Conservation (phyloP, 345 rosid species). For the Salix arbutifolia region DNA sequence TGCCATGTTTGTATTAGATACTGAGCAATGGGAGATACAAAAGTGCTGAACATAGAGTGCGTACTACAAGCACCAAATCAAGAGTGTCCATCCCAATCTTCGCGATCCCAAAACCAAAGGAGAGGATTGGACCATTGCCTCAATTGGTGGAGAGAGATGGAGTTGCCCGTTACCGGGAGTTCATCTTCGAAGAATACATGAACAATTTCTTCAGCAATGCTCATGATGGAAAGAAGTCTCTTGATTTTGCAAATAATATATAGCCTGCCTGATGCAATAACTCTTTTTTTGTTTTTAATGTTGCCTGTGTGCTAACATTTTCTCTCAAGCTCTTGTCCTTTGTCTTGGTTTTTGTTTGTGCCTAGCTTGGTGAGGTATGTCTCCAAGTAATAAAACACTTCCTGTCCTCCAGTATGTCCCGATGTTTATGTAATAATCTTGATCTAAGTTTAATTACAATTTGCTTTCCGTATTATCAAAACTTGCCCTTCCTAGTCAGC, state of each 20-base stretch:
- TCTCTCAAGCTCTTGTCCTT: neutral
- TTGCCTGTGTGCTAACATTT: neutral
- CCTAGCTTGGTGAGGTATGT: neutral
- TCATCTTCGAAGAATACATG: conserved; percentile 46
- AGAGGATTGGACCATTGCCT: conserved; percentile 44
- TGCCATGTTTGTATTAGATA: conserved; percentile 27
- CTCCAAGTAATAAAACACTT: neutral
- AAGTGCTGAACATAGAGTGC: conserved; percentile 57
- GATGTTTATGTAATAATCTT: too few species aligned
- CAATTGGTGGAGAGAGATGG: conserved; percentile 43
- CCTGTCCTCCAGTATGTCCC: too few species aligned
- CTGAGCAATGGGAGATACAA: conserved; percentile 54
- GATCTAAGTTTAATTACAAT: too few species aligned
- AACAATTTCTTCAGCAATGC: conserved; percentile 47
- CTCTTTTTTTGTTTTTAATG: too few species aligned
- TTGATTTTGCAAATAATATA: conserved; percentile 29
- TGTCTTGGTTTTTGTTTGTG: neutral
- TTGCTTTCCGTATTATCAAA: too few species aligned
- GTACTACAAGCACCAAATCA: conserved; percentile 38
- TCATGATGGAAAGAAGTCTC: conserved; percentile 53
- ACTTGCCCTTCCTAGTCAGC: too few species aligned
- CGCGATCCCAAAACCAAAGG: conserved; percentile 34
- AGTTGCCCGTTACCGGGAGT: conserved; percentile 37
- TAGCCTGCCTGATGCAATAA: neutral
- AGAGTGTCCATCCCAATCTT: conserved; percentile 60